Evolutionary conservation across 768 basidiomycete genomes (phyloP), one percentile per base, ranked within the genome.

Genomic region (Jaapia argillacea): DNA sequence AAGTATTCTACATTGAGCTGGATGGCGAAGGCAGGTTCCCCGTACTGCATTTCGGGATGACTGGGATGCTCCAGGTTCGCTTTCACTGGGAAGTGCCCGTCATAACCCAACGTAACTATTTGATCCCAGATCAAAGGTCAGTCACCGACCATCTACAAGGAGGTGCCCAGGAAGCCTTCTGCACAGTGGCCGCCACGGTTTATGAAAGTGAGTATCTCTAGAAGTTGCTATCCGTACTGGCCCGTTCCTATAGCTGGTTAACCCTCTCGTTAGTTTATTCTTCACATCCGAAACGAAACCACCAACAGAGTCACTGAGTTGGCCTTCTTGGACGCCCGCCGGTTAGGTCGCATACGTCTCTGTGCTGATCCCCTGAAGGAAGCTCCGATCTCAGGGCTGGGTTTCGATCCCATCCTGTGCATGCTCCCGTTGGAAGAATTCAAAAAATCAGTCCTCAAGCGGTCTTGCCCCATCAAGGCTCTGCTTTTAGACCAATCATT

Each of bases 1-100:
- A 83, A 57, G 65, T 72, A n/a, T 79, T 81, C 47, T 89, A 81
- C 51, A 57, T 88, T 7, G 68, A 71, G 36, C 67, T 88, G 2
- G 70, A 74, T 24, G 82, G 81, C 5, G 46, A 62, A 12, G 84
- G 82, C 0, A 67, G 66, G 52, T 57, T 74, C 48, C 85, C 85
- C 3, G 79, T 87, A 2, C 60, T 87, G 39, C 85, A 88, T 55
- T 85, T 88, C 50, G 86, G 85, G 2, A 89, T 88, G 86, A 87
- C 85, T 1, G 85, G 85, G n/a, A 82, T 78, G 75, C 65, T 88
- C 25, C 79, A 81, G 63, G 81, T 77, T 41, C 25, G 56, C 35
- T 16, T 13, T 36, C 2, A 0, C 20, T 6, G 23, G 13, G 24
- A 23, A 28, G 36, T 16, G 37, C 26, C 40, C 31, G 36, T n/a